A percentile compares a stretch with the other conserved stretches of the same genome.
phyloP scores from a whole-genome alignment of 176 grass and related monocot species.

The Alopecurus myosuroides region DNA sequence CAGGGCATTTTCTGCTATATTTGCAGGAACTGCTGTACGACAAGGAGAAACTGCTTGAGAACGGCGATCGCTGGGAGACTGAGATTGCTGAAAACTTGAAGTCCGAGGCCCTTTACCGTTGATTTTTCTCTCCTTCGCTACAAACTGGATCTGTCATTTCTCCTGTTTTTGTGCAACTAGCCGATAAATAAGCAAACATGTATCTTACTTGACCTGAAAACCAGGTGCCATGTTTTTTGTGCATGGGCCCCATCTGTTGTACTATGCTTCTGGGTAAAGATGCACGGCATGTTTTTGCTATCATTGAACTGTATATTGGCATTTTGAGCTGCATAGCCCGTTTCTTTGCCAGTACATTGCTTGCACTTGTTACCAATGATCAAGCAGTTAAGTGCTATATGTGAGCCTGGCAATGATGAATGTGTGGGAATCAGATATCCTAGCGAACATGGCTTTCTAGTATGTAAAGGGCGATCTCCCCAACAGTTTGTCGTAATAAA shows the following conservation, averaged over 20 bases:
- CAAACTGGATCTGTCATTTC: neutral
- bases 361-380: neutral
- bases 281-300: conserved; percentile 4
- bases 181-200: conserved; percentile 44
- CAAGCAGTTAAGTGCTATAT: neutral
- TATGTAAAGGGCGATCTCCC: too few species aligned
- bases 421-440: too few species aligned
- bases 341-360: neutral
- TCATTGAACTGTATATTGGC: neutral
- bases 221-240: conserved; percentile 21
- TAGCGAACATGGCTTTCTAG: too few species aligned
- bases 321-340: too few species aligned
- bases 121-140: conserved; percentile 1
- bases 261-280: conserved; percentile 1
- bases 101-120: conserved; percentile 90
- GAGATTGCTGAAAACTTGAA: conserved; percentile 93
- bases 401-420: too few species aligned
- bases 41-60: conserved; percentile 98
- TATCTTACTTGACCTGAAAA: conserved; percentile 10
- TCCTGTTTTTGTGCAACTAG: conserved; percentile 6
- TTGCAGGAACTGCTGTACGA: conserved; percentile 89
- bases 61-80: conserved; percentile 93
- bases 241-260: neutral
- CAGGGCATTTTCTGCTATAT: neutral
- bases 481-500: too few species aligned